A percentile compares a stretch with the other conserved stretches of the same genome.
These are phyloP conservation scores for Neurospora sp. DNA, from an alignment of 495 filamentous ascomycete species.

Conservation along the genomic window DNA sequence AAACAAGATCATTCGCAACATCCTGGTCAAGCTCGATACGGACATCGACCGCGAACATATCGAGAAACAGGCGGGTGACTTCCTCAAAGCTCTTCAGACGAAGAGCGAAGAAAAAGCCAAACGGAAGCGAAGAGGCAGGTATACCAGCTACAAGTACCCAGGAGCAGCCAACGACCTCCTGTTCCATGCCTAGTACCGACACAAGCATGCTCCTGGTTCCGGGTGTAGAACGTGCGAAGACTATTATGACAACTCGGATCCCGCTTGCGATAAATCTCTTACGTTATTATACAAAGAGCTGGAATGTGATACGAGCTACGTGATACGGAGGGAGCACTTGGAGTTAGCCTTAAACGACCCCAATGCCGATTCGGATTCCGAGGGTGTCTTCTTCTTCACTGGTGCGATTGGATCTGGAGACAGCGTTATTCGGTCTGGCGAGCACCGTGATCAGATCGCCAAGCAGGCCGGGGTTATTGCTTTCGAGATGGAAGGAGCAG, in stretches of 20 bases:
- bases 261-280: constrained; percentile 3
- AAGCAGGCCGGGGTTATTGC: too few species aligned
- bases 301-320: constrained; percentile 7
- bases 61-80: constrained; percentile 2
- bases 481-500: too few species aligned
- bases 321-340: constrained; percentile 8
- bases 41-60: constrained; percentile 7
- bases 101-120: neutral
- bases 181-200: constrained; percentile 21
- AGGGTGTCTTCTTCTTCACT: constrained; percentile 9
- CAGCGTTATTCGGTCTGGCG: too few species aligned
- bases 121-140: neutral
- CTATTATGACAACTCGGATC: neutral
- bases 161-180: constrained; percentile 19
- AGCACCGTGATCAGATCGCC: too few species aligned
- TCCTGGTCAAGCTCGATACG: constrained; percentile 16
- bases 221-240: neutral
- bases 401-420: constrained; percentile 16
- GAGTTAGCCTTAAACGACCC: neutral
- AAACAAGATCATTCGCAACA: constrained; percentile 19
- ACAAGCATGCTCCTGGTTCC: constrained; percentile 15
- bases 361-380: neutral
- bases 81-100: constrained; percentile 8
- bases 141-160: constrained; percentile 12
- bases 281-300: constrained; percentile 4